phyloP scores from a whole-genome alignment of 2,329 filamentous ascomycete genomes.

The Ascocoryne sarcoides region DNA sequence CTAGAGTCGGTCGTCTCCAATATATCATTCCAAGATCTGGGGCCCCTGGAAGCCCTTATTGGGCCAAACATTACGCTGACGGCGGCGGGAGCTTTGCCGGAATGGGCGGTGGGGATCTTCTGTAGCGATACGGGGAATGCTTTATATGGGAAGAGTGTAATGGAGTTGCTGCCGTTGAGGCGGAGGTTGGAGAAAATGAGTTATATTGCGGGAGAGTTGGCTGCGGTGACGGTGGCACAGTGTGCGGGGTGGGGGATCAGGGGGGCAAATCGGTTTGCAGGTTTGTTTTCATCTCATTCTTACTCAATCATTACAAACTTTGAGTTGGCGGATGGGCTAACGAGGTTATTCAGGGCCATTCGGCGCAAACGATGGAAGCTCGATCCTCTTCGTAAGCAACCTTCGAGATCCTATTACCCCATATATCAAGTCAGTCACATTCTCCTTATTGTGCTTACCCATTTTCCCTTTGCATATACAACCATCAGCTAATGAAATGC shows the following conservation, averaged over 20 bases:
- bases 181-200: background rate
- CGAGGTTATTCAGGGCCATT: background rate
- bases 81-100: background rate
- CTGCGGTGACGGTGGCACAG: background rate
- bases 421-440: background rate
- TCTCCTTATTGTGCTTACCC: background rate
- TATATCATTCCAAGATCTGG: background rate
- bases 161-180: background rate
- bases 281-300: background rate
- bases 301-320: background rate
- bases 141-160: background rate
- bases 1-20: background rate
- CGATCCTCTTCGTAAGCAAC: background rate
- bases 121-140: background rate
- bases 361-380: background rate
- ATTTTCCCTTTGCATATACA: background rate
- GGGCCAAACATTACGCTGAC: background rate
- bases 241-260: background rate
- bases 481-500: background rate
- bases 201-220: background rate
- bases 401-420: background rate
- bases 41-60: background rate
- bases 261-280: background rate
- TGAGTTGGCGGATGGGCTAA: background rate
- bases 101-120: background rate